Percentiles rank a stretch among this genome's conserved stretches.
Conservation (phyloP, 331 rosid species). For the Malus hybrid region DNA sequence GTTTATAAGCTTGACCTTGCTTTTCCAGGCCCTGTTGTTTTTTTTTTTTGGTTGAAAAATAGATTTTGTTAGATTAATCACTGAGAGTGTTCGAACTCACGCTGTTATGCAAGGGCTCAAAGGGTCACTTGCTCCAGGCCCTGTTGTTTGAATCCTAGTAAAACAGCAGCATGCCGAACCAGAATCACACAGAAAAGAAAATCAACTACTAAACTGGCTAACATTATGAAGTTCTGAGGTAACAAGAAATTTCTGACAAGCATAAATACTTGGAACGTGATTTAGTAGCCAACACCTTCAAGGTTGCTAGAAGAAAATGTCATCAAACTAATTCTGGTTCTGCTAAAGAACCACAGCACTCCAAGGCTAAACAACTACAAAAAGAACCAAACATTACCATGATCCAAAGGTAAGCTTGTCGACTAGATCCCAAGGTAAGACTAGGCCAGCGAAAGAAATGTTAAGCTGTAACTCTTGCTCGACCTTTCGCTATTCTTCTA, state of each 20-base stretch:
- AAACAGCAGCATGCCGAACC: not conserved
- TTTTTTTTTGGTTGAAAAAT: no score
- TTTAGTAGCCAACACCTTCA: not conserved
- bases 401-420: constrained; percentile 9
- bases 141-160: not conserved
- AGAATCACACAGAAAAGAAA: not conserved
- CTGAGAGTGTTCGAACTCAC: no score
- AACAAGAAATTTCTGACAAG: not conserved
- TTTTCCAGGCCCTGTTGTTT: not conserved
- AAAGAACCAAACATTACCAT: not conserved
- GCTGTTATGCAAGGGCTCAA: no score
- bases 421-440: constrained; percentile 12
- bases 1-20: not conserved
- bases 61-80: no score
- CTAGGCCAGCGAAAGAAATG: constrained; percentile 6
- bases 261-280: not conserved
- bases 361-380: not conserved
- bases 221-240: not conserved
- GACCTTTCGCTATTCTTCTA: constrained; percentile 84
- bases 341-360: not conserved
- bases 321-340: not conserved
- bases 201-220: not conserved
- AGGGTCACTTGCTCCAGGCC: no score
- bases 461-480: constrained; percentile 85
- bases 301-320: not conserved